Base-by-base conservation (phyloP, 2,329 filamentous ascomycete genomes). In the Nothomitra cinnamomea region DNA sequence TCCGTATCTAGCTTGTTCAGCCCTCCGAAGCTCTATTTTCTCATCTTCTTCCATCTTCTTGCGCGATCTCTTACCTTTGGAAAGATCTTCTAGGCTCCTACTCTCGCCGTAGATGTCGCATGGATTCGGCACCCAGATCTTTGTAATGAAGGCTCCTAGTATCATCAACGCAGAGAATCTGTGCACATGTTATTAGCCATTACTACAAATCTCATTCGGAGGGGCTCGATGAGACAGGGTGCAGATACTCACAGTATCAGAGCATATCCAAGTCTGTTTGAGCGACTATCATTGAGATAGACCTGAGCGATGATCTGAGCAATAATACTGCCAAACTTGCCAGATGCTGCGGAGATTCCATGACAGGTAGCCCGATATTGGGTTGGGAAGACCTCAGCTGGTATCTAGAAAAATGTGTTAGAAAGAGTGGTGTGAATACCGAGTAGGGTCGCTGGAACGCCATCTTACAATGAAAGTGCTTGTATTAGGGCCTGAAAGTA, bases 341-440 rank as follows among this genome's bases (percentile, higher is more conserved):
- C 75, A 1, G 67, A 61, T 0, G 68, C 75, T 17, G 75, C 75
- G 32, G 70, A 69, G 56, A 78, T 69, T 17, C 75, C 75, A 59
- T 78, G 72, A 55, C 70, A 74, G 1, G 72, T 73, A 52, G 68
- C 74, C 17, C 75, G 69, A 58, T 77, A 77, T 19, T 71, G 66
- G 0, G 75, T 78, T 2, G 75, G 75, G 57, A 77, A 78, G 51
- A 76, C 68, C 56, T 77, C 75, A 8, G 73, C 74, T 13, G 74
- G 72, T 36, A 77, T 47, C 43, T 47, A 25, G 21, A 25, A 5
- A 6, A 12, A 13, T 4, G 6, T 6, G 21, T 47, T 47, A 47
- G 43, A 12, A 6, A 25, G 6, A 25, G 40, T 4, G 24, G 43
- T 42, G 21, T 22, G n/a, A 45, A 22, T 10, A 45, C 21, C 3